Evolutionary conservation across 805 yeast species (phyloP).

Genomic region (Candida verbasci): DNA sequence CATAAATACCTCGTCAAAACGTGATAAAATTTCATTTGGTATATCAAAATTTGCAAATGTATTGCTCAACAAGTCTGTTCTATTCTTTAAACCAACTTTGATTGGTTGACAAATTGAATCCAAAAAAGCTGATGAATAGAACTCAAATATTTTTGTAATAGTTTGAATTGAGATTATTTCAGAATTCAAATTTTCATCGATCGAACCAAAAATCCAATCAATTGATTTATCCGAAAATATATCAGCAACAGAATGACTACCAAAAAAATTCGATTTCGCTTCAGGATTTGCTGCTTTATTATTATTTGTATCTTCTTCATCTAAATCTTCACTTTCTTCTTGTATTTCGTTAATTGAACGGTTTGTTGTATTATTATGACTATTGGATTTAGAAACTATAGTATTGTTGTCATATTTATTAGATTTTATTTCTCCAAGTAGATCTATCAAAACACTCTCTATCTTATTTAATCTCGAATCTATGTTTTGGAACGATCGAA

Average conservation of each 20-base stretch:
- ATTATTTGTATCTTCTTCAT: slow-evolving; percentile 8
- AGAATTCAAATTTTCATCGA: background rate
- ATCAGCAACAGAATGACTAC: slow-evolving; percentile 31
- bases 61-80: slow-evolving; percentile 25
- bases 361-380: background rate
- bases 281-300: slow-evolving; percentile 1
- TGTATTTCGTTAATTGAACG: slow-evolving; percentile 6
- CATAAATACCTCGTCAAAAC: slow-evolving; percentile 17
- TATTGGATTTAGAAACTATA: too few species aligned
- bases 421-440: slow-evolving; percentile 12
- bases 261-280: slow-evolving; percentile 17
- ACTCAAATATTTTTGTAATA: slow-evolving; percentile 17
- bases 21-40: slow-evolving; percentile 14
- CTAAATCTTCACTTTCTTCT: slow-evolving; percentile 11
- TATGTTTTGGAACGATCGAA: slow-evolving; percentile 11
- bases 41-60: background rate
- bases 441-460: slow-evolving; percentile 12
- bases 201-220: slow-evolving; percentile 4
- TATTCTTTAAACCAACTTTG: slow-evolving; percentile 13
- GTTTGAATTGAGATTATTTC: slow-evolving; percentile 20
- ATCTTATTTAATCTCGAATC: slow-evolving; percentile 14
- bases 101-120: slow-evolving; percentile 6
- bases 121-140: slow-evolving; percentile 20
- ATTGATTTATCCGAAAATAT: slow-evolving; percentile 30
- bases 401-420: background rate